A percentile compares a stretch with the other conserved stretches of the same genome.
These are phyloP conservation scores for Pseudonitzschia delicatissima DNA, from an alignment of 108 stramenopile species.

Conservation along the genomic window DNA sequence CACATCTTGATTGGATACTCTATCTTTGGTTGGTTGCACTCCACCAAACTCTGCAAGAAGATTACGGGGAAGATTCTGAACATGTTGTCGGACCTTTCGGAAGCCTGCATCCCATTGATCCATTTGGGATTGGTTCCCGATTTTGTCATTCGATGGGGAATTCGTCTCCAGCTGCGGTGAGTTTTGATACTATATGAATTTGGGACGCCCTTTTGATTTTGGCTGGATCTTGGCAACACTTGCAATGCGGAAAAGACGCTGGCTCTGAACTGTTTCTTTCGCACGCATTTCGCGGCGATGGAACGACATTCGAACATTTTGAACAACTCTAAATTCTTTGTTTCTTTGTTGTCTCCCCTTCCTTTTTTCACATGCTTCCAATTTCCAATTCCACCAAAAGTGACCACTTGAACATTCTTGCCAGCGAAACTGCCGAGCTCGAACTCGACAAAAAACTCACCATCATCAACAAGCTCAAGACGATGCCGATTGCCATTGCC, in stretches of 20 bases:
- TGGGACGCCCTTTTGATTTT: too few relatives aligned
- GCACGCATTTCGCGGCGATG: too few relatives aligned
- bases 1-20: slow-evolving; percentile 51
- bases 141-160: slow-evolving; percentile 63
- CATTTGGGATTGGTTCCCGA: slow-evolving; percentile 59
- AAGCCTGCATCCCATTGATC: slow-evolving; percentile 35
- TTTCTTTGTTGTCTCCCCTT: not conserved
- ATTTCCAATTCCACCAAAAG: not conserved
- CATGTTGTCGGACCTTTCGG: slow-evolving; percentile 35
- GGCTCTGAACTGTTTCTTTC: too few relatives aligned
- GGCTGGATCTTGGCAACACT: too few relatives aligned
- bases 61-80: slow-evolving; percentile 44
- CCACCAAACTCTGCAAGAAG: slow-evolving; percentile 37
- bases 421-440: slow-evolving; percentile 24
- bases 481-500: slow-evolving; percentile 84
- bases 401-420: slow-evolving; percentile 48
- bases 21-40: slow-evolving; percentile 21
- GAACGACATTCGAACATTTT: too few relatives aligned
- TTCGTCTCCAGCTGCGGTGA: slow-evolving; percentile 52
- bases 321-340: too few relatives aligned
- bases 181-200: not conserved
- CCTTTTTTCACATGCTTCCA: too few relatives aligned
- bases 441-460: slow-evolving; percentile 50
- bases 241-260: too few relatives aligned
- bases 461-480: slow-evolving; percentile 50